Evolutionary conservation across 2,329 filamentous ascomycete species (phyloP).

Genomic region (Alternaria ethzedia): DNA sequence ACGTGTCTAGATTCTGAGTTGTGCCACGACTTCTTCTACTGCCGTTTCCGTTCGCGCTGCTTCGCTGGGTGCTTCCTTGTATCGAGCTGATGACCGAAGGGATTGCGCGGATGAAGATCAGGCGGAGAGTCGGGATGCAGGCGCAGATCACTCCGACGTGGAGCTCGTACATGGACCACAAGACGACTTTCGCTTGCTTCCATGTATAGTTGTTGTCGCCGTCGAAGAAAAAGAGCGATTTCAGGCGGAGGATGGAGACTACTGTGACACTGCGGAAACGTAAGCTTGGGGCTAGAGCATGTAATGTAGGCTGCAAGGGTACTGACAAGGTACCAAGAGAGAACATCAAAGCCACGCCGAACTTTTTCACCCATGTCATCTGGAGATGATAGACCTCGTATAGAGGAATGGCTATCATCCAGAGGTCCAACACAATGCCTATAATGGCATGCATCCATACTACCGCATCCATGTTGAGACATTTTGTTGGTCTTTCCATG

Average conservation of each 20-base stretch:
- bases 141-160: conserved; percentile 46
- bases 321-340: conserved; percentile 32
- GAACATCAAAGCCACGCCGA: conserved; percentile 44
- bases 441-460: conserved; percentile 38
- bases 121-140: conserved; percentile 50
- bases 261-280: conserved; percentile 25
- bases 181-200: conserved; percentile 29
- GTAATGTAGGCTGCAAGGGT: neutral
- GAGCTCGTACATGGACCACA: conserved; percentile 25
- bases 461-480: conserved; percentile 41
- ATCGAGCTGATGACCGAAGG: conserved; percentile 42
- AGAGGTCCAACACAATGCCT: conserved; percentile 32
- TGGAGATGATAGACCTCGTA: conserved; percentile 36
- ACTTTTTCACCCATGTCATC: conserved; percentile 39
- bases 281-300: neutral
- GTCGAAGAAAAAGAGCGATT: conserved; percentile 50
- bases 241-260: conserved; percentile 50
- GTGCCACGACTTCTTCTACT: conserved; percentile 20
- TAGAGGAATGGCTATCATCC: conserved; percentile 39
- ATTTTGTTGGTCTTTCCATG: conserved; percentile 17
- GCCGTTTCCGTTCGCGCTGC: neutral
- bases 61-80: neutral
- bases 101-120: conserved; percentile 40
- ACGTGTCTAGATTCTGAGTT: conserved; percentile 13
- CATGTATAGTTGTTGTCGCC: conserved; percentile 47